Evolutionary conservation across 371 early-diverging fungal species (phyloP).

Genomic region (Rhizopus arrhizus): DNA sequence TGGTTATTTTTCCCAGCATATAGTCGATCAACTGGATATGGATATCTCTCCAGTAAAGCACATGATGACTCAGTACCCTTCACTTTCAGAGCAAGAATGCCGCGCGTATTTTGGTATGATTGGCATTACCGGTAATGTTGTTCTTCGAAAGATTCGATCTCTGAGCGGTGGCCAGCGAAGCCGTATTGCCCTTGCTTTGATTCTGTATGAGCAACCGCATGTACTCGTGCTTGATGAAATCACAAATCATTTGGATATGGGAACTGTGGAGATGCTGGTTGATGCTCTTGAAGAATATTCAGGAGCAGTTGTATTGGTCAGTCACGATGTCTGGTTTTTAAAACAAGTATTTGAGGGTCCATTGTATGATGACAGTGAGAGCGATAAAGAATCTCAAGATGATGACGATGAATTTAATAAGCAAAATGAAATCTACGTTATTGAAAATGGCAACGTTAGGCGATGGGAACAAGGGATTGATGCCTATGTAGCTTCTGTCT

Average conservation of each 20-base stretch:
- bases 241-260: constrained; percentile 84
- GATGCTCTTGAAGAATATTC: constrained; percentile 62
- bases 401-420: constrained; percentile 32
- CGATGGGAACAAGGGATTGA: constrained; percentile 53
- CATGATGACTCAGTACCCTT: constrained; percentile 49
- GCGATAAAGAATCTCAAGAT: constrained; percentile 19
- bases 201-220: constrained; percentile 68
- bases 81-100: constrained; percentile 59
- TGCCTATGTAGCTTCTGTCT: constrained; percentile 42
- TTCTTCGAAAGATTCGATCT: constrained; percentile 49
- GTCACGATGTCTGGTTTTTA: constrained; percentile 78
- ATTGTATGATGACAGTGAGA: constrained; percentile 1
- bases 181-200: constrained; percentile 72
- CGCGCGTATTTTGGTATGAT: constrained; percentile 69
- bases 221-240: constrained; percentile 85
- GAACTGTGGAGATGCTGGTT: constrained; percentile 66
- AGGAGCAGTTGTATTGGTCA: constrained; percentile 68
- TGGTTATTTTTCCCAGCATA: constrained; percentile 83
- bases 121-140: constrained; percentile 65
- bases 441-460: constrained; percentile 39
- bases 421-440: constrained; percentile 34
- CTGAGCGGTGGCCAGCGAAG: constrained; percentile 81
- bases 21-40: constrained; percentile 65
- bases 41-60: constrained; percentile 52
- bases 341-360: constrained; percentile 59